Evolutionary conservation across 1,139 yeast species (phyloP).

Genomic region (Geotrichum australiense): DNA sequence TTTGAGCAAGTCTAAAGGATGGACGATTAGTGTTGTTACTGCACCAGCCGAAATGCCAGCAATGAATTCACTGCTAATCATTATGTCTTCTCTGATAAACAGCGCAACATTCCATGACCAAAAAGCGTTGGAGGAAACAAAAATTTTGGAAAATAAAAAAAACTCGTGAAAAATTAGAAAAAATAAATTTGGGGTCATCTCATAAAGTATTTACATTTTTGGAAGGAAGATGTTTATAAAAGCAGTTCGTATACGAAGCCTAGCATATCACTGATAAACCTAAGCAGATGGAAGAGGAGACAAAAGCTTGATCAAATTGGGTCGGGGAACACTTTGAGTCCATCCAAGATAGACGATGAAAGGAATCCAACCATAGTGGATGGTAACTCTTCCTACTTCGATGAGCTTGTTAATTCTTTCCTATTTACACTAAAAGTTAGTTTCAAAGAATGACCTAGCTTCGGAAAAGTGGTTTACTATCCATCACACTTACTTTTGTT

Average conservation of each 20-base stretch:
- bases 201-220: background rate
- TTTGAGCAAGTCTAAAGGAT: conserved; percentile 83
- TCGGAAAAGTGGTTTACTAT: background rate
- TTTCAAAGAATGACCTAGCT: conserved; percentile 18
- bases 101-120: too few species aligned
- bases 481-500: conserved; percentile 34
- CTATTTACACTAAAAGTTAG: conserved; percentile 27
- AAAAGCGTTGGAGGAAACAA: background rate
- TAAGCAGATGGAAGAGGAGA: conserved; percentile 73
- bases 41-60: conserved; percentile 85
- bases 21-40: conserved; percentile 70
- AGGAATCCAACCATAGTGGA: conserved; percentile 97
- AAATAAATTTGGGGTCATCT: background rate
- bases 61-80: conserved; percentile 41
- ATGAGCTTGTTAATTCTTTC: conserved; percentile 82
- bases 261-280: too few species aligned
- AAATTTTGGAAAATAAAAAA: background rate
- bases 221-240: background rate
- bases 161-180: background rate
- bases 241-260: background rate
- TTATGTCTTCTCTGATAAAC: too few species aligned
- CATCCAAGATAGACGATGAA: conserved; percentile 89
- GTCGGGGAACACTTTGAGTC: conserved; percentile 79
- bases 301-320: conserved; percentile 65
- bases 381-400: conserved; percentile 77